Base-by-base conservation (phyloP, 2,329 filamentous ascomycete species). In the Sclerotinia subarctica region DNA sequence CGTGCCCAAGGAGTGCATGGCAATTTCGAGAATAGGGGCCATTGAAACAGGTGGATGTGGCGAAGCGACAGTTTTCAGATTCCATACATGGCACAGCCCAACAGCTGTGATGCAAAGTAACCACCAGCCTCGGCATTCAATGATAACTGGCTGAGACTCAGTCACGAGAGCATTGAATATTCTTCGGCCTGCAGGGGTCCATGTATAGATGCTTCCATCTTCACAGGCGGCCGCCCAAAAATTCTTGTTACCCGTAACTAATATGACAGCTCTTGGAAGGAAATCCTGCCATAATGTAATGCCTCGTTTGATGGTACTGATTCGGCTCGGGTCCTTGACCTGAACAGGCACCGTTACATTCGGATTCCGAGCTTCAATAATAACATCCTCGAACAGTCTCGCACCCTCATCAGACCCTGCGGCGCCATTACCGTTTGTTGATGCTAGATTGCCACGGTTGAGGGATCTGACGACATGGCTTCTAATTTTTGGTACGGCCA, bases 171-270 rank as follows among this genome's bases (percentile, higher is more conserved):
- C 89, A 75, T 92, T 97, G 67, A 96, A 83, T 29, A 97, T 82
- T 64, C 96, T 87, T 70, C 96, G 88, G 17, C 95, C 95, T 19
- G 94, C 93, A 1, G 94, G 93, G 1, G 94, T 94, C 94, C 95
- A 99, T 11, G 92, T 86, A 76, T 97, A 92, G 10, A 99, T 78
- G 24, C 89, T 92, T 21, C 93, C 95, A 76, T 98, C 95, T 78
- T 99, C 95, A 75, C 94, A 97, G 13, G 91, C 94, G 21, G 90
- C 94, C 0, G 92, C 90, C 91, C 95, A 99, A 77, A 98, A 94
- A 73, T 91, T 88, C 74, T 90, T 89, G 78, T 93, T 98, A 2
- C 93, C 96, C 0, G 94, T 95, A 1, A 96, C 89, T 1, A 98
- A 84, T n/a, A 99, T 86, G 32, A 97, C 91, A 7, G 93, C 88